Percentiles rank a stretch among this genome's conserved stretches.
Evolutionary conservation across 2,329 filamentous ascomycete genomes (phyloP).

Genomic region (Colletotrichum cereale): DNA sequence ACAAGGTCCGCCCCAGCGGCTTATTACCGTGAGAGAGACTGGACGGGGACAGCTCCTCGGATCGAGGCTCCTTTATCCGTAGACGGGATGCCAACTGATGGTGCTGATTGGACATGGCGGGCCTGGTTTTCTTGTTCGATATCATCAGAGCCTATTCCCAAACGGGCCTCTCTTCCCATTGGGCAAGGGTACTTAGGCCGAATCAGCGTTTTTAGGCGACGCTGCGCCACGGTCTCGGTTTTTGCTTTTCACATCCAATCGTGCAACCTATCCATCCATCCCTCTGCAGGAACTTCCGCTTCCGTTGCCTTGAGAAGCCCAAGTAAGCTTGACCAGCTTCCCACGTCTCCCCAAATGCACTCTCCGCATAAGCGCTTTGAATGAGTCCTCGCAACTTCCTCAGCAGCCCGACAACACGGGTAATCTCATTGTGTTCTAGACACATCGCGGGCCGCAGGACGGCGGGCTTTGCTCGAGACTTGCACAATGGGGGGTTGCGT

Average conservation of each 20-base stretch:
- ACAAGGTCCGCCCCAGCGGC: conserved; percentile 3
- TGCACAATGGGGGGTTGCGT: not conserved
- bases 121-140: not conserved
- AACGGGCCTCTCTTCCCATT: not conserved
- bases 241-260: not conserved
- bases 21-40: not conserved
- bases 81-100: not conserved
- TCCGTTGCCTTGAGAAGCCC: not conserved
- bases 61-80: conserved; percentile 12
- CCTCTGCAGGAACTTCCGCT: not conserved
- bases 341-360: too few species aligned
- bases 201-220: not conserved
- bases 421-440: too few species aligned
- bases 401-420: not conserved
- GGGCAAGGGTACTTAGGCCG: not conserved
- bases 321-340: not conserved
- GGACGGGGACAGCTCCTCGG: not conserved
- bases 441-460: too few species aligned
- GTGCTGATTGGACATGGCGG: not conserved
- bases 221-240: conserved; percentile 2
- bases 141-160: not conserved
- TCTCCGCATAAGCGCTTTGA: not conserved
- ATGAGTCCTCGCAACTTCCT: not conserved
- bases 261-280: not conserved
- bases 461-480: too few species aligned